Conservation (phyloP, 805 yeast species). For the Candida koratica region DNA sequence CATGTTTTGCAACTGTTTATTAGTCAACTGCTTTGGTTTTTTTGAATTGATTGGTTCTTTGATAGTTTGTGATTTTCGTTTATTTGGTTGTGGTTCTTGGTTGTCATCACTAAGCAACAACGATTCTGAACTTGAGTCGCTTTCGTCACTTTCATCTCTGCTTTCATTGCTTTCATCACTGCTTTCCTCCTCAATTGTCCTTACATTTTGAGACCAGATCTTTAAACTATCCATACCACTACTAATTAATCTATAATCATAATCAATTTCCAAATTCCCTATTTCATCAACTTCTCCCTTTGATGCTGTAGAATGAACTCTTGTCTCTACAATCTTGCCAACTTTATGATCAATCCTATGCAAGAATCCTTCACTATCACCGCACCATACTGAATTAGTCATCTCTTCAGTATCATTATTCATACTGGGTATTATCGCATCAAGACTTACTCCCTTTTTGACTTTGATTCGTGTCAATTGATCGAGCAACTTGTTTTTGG, state of each 20-base stretch:
- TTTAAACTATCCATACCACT: constrained; percentile 81
- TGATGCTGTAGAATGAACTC: constrained; percentile 53
- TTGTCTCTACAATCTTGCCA: constrained; percentile 61
- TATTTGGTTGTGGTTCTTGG: constrained; percentile 14
- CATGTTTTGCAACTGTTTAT: constrained; percentile 45
- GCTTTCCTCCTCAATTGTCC: constrained; percentile 15
- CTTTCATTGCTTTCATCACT: constrained; percentile 21
- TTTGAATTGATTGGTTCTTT: constrained; percentile 13
- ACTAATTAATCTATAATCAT: constrained; percentile 70
- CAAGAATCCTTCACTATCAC: constrained; percentile 72
- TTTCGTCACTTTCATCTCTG: constrained; percentile 21
- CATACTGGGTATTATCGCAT: constrained; percentile 58
- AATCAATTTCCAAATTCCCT: constrained; percentile 70
- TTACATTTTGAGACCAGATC: constrained; percentile 57
- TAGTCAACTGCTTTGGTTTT: constrained; percentile 29
- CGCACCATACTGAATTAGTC: constrained; percentile 63
- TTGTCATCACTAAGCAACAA: constrained; percentile 1
- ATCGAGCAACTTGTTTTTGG: constrained; percentile 64
- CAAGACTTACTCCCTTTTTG: constrained; percentile 67
- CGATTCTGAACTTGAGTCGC: constrained; percentile 1
- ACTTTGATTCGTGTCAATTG: constrained; percentile 76
- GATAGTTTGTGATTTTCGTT: constrained; percentile 17
- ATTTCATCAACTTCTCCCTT: constrained; percentile 65
- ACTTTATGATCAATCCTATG: constrained; percentile 61
- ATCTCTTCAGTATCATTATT: constrained; percentile 46